These are phyloP conservation scores for Pseudopyricularia cyperi DNA, from an alignment of 2,329 filamentous ascomycete species.

Conservation along the genomic window DNA sequence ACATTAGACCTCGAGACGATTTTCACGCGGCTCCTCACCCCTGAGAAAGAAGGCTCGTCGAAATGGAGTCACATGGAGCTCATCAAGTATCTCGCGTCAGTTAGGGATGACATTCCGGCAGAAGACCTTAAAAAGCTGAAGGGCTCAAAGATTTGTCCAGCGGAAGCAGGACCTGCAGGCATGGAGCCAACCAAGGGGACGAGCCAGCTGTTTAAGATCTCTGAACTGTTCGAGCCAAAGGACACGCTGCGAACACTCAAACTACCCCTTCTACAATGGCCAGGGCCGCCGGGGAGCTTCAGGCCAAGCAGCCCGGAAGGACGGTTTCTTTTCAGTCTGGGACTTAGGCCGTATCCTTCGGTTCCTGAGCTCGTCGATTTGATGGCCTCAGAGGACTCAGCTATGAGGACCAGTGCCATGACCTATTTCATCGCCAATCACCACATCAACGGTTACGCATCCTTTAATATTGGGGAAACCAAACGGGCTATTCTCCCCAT, in stretches of 20 bases:
- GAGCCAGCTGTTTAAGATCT: constrained; percentile 52
- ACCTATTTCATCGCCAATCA: constrained; percentile 74
- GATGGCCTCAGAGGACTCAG: constrained; percentile 50
- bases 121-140: constrained; percentile 70
- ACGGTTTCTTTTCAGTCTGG: constrained; percentile 59
- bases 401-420: constrained; percentile 56
- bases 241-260: constrained; percentile 54
- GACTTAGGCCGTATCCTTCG: constrained; percentile 58
- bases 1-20: constrained; percentile 91
- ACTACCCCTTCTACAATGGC: constrained; percentile 74
- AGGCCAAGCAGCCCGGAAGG: constrained; percentile 56
- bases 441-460: constrained; percentile 61
- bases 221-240: constrained; percentile 71
- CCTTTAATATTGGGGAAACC: constrained; percentile 43
- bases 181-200: constrained; percentile 40
- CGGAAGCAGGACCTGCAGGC: constrained; percentile 48
- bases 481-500: constrained; percentile 58
- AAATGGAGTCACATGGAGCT: constrained; percentile 91
- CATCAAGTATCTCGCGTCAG: constrained; percentile 86
- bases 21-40: constrained; percentile 67
- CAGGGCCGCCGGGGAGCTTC: constrained; percentile 50
- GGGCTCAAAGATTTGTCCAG: constrained; percentile 69
- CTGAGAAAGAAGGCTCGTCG: constrained; percentile 19
- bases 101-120: constrained; percentile 73
- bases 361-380: constrained; percentile 65